Base-by-base conservation (phyloP, 345 rosid species). In the Clausena lansium region DNA sequence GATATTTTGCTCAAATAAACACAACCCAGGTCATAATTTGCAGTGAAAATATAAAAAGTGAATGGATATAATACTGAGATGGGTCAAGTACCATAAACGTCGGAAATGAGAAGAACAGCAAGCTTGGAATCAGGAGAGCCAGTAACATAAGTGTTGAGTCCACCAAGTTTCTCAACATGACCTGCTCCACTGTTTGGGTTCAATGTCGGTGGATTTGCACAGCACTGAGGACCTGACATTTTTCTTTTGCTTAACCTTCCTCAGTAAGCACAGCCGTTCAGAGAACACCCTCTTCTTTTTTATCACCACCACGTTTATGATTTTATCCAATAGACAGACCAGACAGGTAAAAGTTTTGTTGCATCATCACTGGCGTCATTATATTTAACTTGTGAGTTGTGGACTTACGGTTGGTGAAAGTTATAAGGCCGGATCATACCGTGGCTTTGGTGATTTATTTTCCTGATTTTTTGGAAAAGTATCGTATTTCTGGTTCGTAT, bases 211-310 rank as follows among this genome's bases (percentile, higher is more conserved):
- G 90, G 85, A 67, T 88, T 88, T 47, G 81, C 79, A 65, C 85
- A 86, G 76, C 92, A 85, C 82, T 85, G 84, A 61, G 85, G 80
- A 9, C 88, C 84, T 19, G 88, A 82, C 90, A 88, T 52, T 58
- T 36, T 64, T 73, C 27, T 27, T 38, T 35, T 47, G 17, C 9
- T 38, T 20, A 1, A 19, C 36, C 28, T 47, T 45, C 50, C 17
- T 13, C 11, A 3, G 50, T 45, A 28, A 22, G 2, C 24, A 52
- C 57, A 17, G 22, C 22, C 1, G 20, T 4, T 15, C 14, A 52
- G 7, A 4, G 17, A 52, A 52, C 22, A 52, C 2, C 1, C 6
- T 5, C 8, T 17, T 5, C 57, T 52, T 20, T 5, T 39, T 39
- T 17, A 17, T 17, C 57, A 5, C 57, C 22, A 1, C 50, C 3